Evolutionary conservation across 768 basidiomycete genomes (phyloP), one percentile per base, ranked within the genome.

Genomic region (Trametes villosa): DNA sequence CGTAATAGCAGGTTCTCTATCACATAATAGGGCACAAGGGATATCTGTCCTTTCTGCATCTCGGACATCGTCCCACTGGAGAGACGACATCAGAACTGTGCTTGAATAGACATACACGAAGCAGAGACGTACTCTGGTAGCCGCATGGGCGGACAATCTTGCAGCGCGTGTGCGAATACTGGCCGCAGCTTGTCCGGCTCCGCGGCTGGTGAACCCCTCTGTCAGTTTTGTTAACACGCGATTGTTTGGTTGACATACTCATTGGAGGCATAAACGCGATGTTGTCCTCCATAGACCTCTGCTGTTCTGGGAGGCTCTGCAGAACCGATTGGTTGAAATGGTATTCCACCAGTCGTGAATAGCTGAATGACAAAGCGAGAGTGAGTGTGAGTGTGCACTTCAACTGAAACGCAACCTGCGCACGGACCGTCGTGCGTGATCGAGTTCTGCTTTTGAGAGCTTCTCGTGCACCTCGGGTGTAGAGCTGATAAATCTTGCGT

Each of bases 311-410:
- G 30, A 98, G 75, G 62, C 87, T 84, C 67, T 94, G 90, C 27
- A 98, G 78, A 5, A 96, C 93, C 1, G 91, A 86, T n/a, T 82
- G 75, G 57, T 83, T 82, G 65, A 92, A 90, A 71, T 96, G 92
- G 26, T 85, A 80, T 65, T 93, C 92, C 0, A 88, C 81, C 2
- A 95, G 76, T 42, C 82, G 80, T 3, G 92, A 87, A 68, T 92
- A 92, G 59, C 94, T 94, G 33, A 6, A n/a, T 17, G n/a, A 56
- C 4, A 15, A 4, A 11, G 13, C 26, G 18, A 20, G 18, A 36
- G 18, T 13, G 6, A 31, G 22, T 22, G n/a, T 33, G 20, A 40
- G 44, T n/a, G 24, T 18, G 40, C 11, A 20, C 17, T 33, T 4
- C 13, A 15, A 7, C n/a, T 29, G 40, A 31, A 30, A 18, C 20